Percentiles rank a stretch among this genome's conserved stretches.
Evolutionary conservation across 176 grass and related monocot species (phyloP).

Genomic region (Carex pumila): DNA sequence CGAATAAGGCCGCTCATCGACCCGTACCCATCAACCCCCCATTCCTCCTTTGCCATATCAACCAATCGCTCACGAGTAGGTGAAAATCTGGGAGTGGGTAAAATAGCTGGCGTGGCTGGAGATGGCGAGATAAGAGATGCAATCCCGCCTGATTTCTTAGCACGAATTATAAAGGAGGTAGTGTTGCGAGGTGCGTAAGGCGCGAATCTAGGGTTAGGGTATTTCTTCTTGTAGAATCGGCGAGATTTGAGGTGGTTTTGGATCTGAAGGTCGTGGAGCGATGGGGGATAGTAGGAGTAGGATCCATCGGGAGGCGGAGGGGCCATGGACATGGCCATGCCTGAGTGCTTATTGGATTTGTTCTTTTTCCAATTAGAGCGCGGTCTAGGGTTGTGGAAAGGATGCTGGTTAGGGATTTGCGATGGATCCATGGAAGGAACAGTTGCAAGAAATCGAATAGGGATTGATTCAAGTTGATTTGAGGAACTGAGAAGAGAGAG

Average conservation of each 20-base stretch:
- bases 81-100: slow-evolving; percentile 72
- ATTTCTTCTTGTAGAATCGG: slow-evolving; percentile 62
- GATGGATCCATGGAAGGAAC: slow-evolving; percentile 14
- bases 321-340: not conserved
- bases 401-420: slow-evolving; percentile 16
- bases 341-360: not conserved
- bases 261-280: slow-evolving; percentile 66
- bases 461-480: not conserved
- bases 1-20: slow-evolving; percentile 96
- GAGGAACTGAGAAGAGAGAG: not conserved
- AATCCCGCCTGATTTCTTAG: slow-evolving; percentile 82
- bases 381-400: not conserved
- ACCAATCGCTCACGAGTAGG: slow-evolving; percentile 72
- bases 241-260: slow-evolving; percentile 84
- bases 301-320: not conserved
- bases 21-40: slow-evolving; percentile 89
- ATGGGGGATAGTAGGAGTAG: slow-evolving; percentile 68
- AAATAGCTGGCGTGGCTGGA: slow-evolving; percentile 71
- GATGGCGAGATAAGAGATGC: slow-evolving; percentile 71
- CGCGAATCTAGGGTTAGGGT: slow-evolving; percentile 58
- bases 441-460: not conserved
- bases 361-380: slow-evolving; percentile 5
- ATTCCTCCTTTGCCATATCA: slow-evolving; percentile 85
- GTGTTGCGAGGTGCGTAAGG: slow-evolving; percentile 86
- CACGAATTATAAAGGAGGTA: slow-evolving; percentile 84